Conservation (phyloP, 1,284 basidiomycete genomes). For the Meripilus lineatus region DNA sequence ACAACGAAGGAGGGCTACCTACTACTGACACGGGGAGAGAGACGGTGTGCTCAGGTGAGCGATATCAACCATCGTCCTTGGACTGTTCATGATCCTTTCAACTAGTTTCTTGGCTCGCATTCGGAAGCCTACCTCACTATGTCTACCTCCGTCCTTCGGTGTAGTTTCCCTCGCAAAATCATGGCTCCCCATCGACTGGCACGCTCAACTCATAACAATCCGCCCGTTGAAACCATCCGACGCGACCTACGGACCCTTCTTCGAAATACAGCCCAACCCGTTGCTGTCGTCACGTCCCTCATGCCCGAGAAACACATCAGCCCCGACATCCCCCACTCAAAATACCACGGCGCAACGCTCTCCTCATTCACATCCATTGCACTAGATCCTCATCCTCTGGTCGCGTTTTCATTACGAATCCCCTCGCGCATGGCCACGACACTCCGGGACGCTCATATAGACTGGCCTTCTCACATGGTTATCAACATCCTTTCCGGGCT, state of each 20-base stretch:
- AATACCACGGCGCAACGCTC: conserved; percentile 82
- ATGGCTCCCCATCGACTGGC: no score
- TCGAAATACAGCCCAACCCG: conserved; percentile 37
- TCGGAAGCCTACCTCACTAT: no score
- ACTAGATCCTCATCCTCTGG: conserved; percentile 80
- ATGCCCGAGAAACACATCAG: conserved; percentile 21
- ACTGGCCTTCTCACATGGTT: conserved; percentile 45
- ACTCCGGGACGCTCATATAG: conserved; percentile 34
- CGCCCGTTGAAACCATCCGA: conserved; percentile 15
- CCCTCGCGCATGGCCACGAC: conserved; percentile 81
- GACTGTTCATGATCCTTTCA: no score
- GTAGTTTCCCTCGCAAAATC: no score
- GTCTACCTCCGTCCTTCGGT: no score
- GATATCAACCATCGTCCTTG: no score
- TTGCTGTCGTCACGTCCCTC: conserved; percentile 35
- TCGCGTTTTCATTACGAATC: conserved; percentile 84
- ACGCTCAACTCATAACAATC: not conserved
- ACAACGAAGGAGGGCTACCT: no score
- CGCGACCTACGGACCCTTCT: conserved; percentile 29
- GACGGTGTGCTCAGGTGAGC: no score
- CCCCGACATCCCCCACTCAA: conserved; percentile 9
- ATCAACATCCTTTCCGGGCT: conserved; percentile 64
- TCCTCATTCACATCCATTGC: conserved; percentile 92
- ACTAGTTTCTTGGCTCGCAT: no score
- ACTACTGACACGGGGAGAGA: no score